Evolutionary conservation across 2,329 filamentous ascomycete genomes (phyloP), one percentile per base, ranked within the genome.

Genomic region (Dactylellina cionopaga): DNA sequence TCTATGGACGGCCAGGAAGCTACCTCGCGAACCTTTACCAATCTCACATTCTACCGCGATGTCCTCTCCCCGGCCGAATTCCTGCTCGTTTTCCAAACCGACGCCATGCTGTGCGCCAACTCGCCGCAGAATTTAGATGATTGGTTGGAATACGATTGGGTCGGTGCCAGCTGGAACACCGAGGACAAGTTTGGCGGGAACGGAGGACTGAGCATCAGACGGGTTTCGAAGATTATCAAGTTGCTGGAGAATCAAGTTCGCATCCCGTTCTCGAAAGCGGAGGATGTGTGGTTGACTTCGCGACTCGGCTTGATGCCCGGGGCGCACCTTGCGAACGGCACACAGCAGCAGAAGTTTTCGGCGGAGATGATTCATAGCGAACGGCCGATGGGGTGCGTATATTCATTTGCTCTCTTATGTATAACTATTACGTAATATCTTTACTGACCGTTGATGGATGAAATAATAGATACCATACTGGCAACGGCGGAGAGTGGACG

Each of bases 41-140:
- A 78, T n/a, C 77, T 82, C 19, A 84, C 84, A 81, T 79, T 87
- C 1, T 87, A 79, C 80, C 74, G 79, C 79, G 0, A 70, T 69
- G 43, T 60, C 3, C 41, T 73, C 13, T 37, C 49, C 11, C 69
- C 69, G 5, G 84, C 84, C 10, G 85, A 87, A 78, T 85, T 83
- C 82, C 78, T 87, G 29, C 80, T 87, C 22, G 77, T 86, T 19
- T 87, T 86, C 78, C 83, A 84, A 79, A 83, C 83, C 56, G 85
- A 87, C 79, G 84, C 82, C 74, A 85, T 86, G 69, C 78, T 86
- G 41, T 87, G 85, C 76, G 84, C 85, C 74, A 86, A 86, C 76
- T 83, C 81, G 59, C 78, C 77, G 54, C 79, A 79, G 60, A 82
- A 79, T 64, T 76, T 85, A 27, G 83, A 86, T 76, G 82, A 84